Base-by-base conservation (phyloP, 129 eudicot genomes). In the Sambucus nigra region DNA sequence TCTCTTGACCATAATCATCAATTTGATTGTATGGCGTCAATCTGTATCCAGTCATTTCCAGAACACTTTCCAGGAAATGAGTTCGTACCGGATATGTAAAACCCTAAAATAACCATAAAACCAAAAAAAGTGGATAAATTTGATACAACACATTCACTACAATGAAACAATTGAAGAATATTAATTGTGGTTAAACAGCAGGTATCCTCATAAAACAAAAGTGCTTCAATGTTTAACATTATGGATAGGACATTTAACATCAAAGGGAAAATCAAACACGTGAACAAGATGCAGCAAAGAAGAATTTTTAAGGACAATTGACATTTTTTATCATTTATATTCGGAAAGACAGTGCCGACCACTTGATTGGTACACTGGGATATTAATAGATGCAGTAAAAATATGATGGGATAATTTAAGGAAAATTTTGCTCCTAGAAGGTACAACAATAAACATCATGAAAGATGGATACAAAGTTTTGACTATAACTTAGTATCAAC, bases 1-100 rank as follows among this genome's bases (percentile, higher is more conserved):
- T 82, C 19, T 82, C 93, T 33, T 68, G 79, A 31, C 99, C 96
- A 55, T 80, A 92, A 73, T 92, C 99, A 66, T 92, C 99, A 19
- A 86, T 77, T 64, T 92, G 99, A 69, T 92, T 92, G 32, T 80
- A 60, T 22, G 79, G 69, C 0, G 96, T 92, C 72, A 92, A 73
- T 65, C 77, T 71, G 64, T 86, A 92, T 68, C 96, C 87, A 23
- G 87, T 66, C 69, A 25, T 73, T 64, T 92, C 96, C 72, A 92
- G 50, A 61, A 86, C 61, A 68, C 72, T 70, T 77, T 86, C 99
- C 46, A 92, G 79, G 69, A 86, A 92, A 77, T 77, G 80, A 57
- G 81, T 60, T 44, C 19, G 82, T 35, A 92, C 96, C 1, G 96
- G 96, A 64, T 86, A 81, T 5, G 96, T 92, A 55, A 92, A 86